Base-by-base conservation (phyloP, 2,329 filamentous ascomycete species). In the Fusarium piperis region DNA sequence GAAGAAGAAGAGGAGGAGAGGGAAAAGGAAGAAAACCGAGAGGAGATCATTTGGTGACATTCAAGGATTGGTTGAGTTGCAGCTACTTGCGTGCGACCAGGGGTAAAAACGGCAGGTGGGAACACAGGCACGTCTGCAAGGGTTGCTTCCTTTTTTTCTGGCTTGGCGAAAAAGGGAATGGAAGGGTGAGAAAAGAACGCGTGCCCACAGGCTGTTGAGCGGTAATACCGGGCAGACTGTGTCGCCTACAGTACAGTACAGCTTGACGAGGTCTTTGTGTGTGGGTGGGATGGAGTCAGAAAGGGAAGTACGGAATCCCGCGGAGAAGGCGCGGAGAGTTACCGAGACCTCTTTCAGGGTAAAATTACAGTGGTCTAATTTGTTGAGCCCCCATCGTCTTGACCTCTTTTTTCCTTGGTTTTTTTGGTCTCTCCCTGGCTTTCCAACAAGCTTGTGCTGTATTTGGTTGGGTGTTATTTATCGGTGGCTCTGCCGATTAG, bases 11-110 rank as follows among this genome's bases (percentile, higher is more conserved):
- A 65, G 20, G 51, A 62, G 41, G 63, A 62, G 60, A 63, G 41
- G 35, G 68, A 74, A 63, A 62, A 67, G 53, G 62, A 65, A 62
- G 65, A 33, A 48, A 72, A 53, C 56, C 74, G 72, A 67, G 72
- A 75, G 60, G 73, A 62, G 67, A 76, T 68, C 74, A 76, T 76
- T 76, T 65, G 65, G 70, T 39, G 70, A 67, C 62, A 70, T 72
- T 59, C 70, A 71, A 58, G 38, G 46, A 64, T 55, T 56, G 59
- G 59, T 33, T 23, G 48, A 59, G 39, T 52, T 51, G 53, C 26
- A 41, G 61, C 8, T 18, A 30, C 33, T 30, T 35, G 51, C 51
- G 55, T 55, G 62, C 53, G 41, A 59, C 44, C 32, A 59, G 53
- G 65, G 63, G 52, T 63, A 46, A 67, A 67, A 63, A 56, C 32